Evolutionary conservation across 2,329 filamentous ascomycete species (phyloP), one percentile per base, ranked within the genome.

Genomic region (Rasamsonia emersonii): DNA sequence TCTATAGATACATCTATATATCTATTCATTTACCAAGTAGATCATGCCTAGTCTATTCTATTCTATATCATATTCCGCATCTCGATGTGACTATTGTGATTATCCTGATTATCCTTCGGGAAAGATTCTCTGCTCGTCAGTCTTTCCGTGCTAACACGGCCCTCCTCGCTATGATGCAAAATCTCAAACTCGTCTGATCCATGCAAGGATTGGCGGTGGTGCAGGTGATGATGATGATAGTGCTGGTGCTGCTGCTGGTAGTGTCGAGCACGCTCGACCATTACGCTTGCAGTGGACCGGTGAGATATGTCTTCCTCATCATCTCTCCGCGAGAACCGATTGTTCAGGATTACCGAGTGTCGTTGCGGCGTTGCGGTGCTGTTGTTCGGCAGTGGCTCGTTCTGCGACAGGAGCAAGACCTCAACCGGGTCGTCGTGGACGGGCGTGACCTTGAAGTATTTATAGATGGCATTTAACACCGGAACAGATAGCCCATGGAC

Each of bases 401-500:
- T 57, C 16, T 54, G 44, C 1, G 58, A 58, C 0, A 59, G 35
- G 9, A 56, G 43, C 9, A 48, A 28, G 6, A 59, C 40, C 24
- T 58, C 48, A 1, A 57, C 49, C 2, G 53, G 56, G 11, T 54
- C 45, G 32, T 61, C 56, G 15, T 41, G 38, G 17, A 62, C 46
- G 2, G 36, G 43, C 3, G 44, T 42, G 6, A 61, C 52, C n/a
- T 42, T 40, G 25, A 49, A 43, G 16, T 43, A 38, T 29, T 41
- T 49, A 37, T 59, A 58, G 24, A 59, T 39, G 6, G 41, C 28
- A 37, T 56, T 52, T 13, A 61, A 47, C 3, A 47, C 34, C 0
- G 59, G 59, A 13, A 61, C 53, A 2, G 58, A 61, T 9, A 62
- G 39, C 7, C 58, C 58, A 37, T 62, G 59, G n/a, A 57, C 40